phyloP scores from a whole-genome alignment of 306 rosid species.

The Benincasa hispida region DNA sequence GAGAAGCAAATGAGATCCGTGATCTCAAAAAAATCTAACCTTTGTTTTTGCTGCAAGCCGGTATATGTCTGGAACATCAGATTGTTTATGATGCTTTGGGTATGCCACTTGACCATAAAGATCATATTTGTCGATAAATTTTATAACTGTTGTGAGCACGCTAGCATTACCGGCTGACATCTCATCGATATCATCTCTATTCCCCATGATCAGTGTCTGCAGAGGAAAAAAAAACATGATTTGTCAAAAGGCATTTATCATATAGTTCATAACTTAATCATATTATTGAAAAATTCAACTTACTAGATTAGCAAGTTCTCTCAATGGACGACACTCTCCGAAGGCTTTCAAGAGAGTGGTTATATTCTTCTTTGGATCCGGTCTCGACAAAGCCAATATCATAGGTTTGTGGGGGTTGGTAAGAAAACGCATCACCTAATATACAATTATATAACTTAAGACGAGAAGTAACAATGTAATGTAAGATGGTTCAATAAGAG shows the following conservation, averaged over 20 bases:
- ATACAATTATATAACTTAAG: not conserved
- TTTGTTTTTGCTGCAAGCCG: slow-evolving; percentile 75
- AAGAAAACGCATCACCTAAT: slow-evolving; percentile 77
- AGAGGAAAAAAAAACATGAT: slow-evolving; percentile 6
- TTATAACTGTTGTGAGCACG: slow-evolving; percentile 67
- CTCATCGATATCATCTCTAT: slow-evolving; percentile 69
- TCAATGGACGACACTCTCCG: slow-evolving; percentile 72
- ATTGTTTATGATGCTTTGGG: slow-evolving; percentile 86
- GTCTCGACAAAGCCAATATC: slow-evolving; percentile 83
- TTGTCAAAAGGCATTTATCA: not conserved
- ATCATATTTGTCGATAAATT: slow-evolving; percentile 75
- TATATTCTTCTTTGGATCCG: slow-evolving; percentile 83
- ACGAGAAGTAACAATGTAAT: not conserved
- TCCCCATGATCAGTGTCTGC: slow-evolving; percentile 83
- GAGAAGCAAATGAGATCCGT: not conserved
- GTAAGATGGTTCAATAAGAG: not conserved
- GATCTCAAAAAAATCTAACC: slow-evolving; percentile 34
- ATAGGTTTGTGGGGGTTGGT: slow-evolving; percentile 84
- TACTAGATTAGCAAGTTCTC: slow-evolving; percentile 86
- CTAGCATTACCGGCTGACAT: slow-evolving; percentile 71
- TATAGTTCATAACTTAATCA: not conserved
- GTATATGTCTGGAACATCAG: slow-evolving; percentile 89
- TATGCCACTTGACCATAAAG: slow-evolving; percentile 84
- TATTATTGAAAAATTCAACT: slow-evolving; percentile 18
- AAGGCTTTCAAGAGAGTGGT: slow-evolving; percentile 81